Conservation (phyloP, 1,284 basidiomycete species). For the Heterobasidion parviporum region DNA sequence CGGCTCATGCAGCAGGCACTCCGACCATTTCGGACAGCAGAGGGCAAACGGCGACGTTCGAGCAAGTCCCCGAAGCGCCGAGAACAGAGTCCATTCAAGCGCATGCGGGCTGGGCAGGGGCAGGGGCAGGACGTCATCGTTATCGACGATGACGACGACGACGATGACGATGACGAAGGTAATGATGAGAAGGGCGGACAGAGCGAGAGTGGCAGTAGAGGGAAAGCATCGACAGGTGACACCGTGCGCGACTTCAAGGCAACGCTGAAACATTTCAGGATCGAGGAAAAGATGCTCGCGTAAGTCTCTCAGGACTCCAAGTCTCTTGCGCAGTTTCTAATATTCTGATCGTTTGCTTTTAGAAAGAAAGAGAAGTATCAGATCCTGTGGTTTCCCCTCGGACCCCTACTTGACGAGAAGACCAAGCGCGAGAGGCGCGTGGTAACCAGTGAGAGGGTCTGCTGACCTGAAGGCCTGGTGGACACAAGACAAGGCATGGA, state of each 20-base stretch:
- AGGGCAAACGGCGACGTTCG: background rate
- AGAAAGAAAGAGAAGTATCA: slow-evolving; percentile 54
- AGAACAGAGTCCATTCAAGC: slow-evolving; percentile 16
- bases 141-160: slow-evolving; percentile 24
- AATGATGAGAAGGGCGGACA: background rate
- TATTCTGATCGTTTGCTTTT: slow-evolving; percentile 17
- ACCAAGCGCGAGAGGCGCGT: slow-evolving; percentile 42
- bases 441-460: slow-evolving; percentile 37
- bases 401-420: slow-evolving; percentile 39
- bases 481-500: too few relatives aligned
- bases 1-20: background rate
- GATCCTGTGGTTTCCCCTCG: slow-evolving; percentile 65
- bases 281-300: slow-evolving; percentile 4
- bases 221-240: background rate
- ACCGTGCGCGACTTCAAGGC: background rate
- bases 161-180: slow-evolving; percentile 9
- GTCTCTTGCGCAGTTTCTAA: background rate
- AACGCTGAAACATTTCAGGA: slow-evolving; percentile 6
- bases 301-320: background rate
- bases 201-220: background rate
- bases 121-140: slow-evolving; percentile 28
- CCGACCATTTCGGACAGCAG: slow-evolving; percentile 2
- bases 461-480: slow-evolving; percentile 1
- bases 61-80: background rate
- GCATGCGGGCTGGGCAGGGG: slow-evolving; percentile 14